Conservation (phyloP, 371 early-diverging fungal species). For the Vairimorpha apis region DNA sequence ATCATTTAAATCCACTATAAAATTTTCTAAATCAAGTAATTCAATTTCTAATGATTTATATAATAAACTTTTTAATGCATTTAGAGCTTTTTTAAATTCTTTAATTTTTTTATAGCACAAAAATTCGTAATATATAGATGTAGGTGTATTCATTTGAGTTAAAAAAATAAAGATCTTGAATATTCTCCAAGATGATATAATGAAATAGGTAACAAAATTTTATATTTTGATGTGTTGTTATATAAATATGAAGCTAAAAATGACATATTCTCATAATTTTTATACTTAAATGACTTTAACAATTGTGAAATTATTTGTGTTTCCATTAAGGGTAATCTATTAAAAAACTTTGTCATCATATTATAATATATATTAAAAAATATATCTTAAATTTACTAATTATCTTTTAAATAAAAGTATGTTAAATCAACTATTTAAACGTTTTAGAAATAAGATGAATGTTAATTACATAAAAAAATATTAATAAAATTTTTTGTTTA, state of each 20-base stretch:
- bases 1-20: constrained; percentile 49
- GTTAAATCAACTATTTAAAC: too few species aligned
- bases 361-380: too few species aligned
- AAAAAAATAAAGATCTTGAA: constrained; percentile 48
- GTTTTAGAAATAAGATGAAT: too few species aligned
- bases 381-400: too few species aligned
- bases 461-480: too few species aligned
- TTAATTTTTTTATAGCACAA: constrained; percentile 55
- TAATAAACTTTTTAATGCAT: constrained; percentile 23
- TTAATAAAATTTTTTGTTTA: too few species aligned
- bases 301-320: background rate
- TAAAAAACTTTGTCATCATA: too few species aligned
- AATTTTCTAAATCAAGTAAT: constrained; percentile 19
- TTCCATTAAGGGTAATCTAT: too few species aligned
- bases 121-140: constrained; percentile 58
- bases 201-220: constrained; percentile 43
- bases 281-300: constrained; percentile 38
- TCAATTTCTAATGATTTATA: constrained; percentile 25
- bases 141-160: constrained; percentile 28
- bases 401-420: too few species aligned
- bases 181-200: constrained; percentile 59
- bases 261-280: constrained; percentile 45
- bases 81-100: constrained; percentile 51
- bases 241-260: constrained; percentile 25
- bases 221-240: constrained; percentile 11